Base-by-base conservation (phyloP, 2,329 filamentous ascomycete genomes). In the Botrytis aclada region DNA sequence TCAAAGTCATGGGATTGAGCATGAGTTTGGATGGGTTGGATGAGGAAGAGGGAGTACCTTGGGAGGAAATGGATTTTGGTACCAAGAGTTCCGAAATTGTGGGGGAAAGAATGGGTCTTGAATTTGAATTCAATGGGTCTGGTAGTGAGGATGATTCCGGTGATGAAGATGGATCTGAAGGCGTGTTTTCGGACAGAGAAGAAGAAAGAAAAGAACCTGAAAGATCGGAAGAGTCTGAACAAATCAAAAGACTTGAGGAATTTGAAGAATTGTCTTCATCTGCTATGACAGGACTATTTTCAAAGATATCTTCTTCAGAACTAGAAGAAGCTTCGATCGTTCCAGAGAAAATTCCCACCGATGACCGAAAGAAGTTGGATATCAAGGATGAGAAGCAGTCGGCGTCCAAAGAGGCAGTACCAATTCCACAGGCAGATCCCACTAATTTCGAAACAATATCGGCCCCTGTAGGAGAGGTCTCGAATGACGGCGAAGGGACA, bases 401-500 rank as follows among this genome's bases (percentile, higher is more conserved):
- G 29, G n/a, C 14, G 14, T 32, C 51, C 16, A 5, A 54, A 54
- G 25, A 54, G 7, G 5, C 0, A 1, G 12, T 3, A n/a, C 4
- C 10, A n/a, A 0, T n/a, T 4, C 22, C 10, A 51, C 47, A n/a
- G 22, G 10, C 47, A 14, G 22, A n/a, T 51, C 14, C 25, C 4
- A 6, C 22, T 14, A 4, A 47, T 25, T 10, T 7, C 10, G 6
- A 14, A 51, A 51, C 22, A 4, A 2, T 14, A 16, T n/a, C 34
- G 2, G 1, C 12, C 10, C 22, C 12, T 61, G 1, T 5, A 22
- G 22, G 18, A 39, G 39, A 9, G 1, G n/a, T 9, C 3, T n/a
- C 34, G 1, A 61, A 39, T 0, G 9, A 9, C 6, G 14, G 5
- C 25, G 1, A 18, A 18, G 6, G 18, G 22, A 18, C 0, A 4